Evolutionary conservation across 1,139 yeast species (phyloP).

Genomic region (Diutina ranongensis): DNA sequence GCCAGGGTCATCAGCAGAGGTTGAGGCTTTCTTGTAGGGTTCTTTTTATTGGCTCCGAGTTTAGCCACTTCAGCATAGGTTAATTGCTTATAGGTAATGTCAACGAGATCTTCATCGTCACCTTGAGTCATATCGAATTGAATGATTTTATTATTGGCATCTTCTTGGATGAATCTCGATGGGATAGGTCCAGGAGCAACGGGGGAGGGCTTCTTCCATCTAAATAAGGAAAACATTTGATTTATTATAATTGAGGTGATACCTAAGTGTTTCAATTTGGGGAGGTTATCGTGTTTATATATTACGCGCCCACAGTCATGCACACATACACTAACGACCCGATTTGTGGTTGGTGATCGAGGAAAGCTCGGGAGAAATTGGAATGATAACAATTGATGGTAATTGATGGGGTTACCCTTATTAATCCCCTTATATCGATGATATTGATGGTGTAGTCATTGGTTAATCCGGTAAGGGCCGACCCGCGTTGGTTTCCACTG

Average conservation of each 20-base stretch:
- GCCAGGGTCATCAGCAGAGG: too few species aligned
- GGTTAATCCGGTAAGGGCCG: too few species aligned
- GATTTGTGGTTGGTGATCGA: too few species aligned
- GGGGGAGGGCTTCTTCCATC: not conserved
- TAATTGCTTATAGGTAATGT: not conserved
- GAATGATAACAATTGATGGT: too few species aligned
- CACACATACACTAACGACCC: not conserved
- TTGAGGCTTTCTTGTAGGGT: not conserved
- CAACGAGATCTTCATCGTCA: not conserved
- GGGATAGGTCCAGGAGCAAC: not conserved
- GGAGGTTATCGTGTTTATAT: not conserved
- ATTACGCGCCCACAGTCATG: constrained; percentile 3
- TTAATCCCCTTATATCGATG: too few species aligned
- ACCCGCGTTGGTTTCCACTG: not conserved
- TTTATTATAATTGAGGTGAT: not conserved
- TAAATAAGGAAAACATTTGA: constrained; percentile 2
- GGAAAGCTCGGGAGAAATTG: too few species aligned
- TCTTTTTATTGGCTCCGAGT: not conserved
- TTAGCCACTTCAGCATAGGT: constrained; percentile 1
- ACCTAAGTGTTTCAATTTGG: too few species aligned
- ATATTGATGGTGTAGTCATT: too few species aligned
- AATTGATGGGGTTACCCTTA: too few species aligned
- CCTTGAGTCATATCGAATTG: not conserved
- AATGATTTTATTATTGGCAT: not conserved
- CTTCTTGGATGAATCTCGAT: not conserved